Evolutionary conservation across 2,329 filamentous ascomycete genomes (phyloP).

Genomic region (Pezicula carpinea): DNA sequence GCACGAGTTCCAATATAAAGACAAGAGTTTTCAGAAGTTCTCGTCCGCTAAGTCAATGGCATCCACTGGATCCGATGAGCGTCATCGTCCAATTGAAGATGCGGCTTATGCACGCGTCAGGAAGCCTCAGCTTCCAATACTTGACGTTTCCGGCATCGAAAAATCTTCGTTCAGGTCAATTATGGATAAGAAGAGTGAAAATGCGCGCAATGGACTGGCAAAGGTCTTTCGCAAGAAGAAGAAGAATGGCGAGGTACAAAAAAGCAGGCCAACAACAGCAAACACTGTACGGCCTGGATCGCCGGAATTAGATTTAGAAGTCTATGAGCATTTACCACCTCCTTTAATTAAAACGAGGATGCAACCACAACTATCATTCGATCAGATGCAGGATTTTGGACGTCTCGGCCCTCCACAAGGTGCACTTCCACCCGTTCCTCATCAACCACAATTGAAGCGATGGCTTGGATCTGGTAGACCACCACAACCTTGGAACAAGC

Average conservation of each 20-base stretch:
- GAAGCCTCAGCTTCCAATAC: conserved; percentile 14
- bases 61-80: conserved; percentile 6
- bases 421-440: conserved; percentile 40
- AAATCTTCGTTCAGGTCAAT: conserved; percentile 47
- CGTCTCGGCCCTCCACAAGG: conserved; percentile 32
- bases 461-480: conserved; percentile 48
- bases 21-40: conserved; percentile 1
- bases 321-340: conserved; percentile 5
- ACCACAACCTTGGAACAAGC: conserved; percentile 50
- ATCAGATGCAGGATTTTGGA: conserved; percentile 3
- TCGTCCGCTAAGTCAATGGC: conserved; percentile 5
- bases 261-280: conserved; percentile 12
- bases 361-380: background rate
- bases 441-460: conserved; percentile 41
- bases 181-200: conserved; percentile 53
- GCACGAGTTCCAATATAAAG: conserved; percentile 8
- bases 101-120: conserved; percentile 13
- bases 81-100: conserved; percentile 5
- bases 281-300: conserved; percentile 7
- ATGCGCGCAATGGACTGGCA: conserved; percentile 46
- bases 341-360: background rate
- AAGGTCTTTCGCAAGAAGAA: conserved; percentile 48
- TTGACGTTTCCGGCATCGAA: conserved; percentile 48
- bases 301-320: conserved; percentile 13
- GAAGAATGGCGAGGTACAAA: conserved; percentile 28